Percentiles rank a stretch among this genome's conserved stretches.
Conservation (phyloP, 2,329 filamentous ascomycete genomes). For the Fusarium domesticum region DNA sequence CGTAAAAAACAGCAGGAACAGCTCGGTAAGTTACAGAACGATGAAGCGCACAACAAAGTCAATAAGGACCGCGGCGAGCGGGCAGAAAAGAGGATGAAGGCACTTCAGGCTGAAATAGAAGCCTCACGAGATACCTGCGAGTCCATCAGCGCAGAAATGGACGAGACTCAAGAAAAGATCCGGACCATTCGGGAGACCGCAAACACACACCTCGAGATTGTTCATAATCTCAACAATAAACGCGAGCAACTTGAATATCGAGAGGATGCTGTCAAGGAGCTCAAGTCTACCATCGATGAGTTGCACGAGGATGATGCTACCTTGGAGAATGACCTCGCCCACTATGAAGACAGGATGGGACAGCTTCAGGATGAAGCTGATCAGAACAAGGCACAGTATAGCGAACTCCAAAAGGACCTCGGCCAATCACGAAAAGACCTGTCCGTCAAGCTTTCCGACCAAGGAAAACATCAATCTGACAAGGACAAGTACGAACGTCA, state of each 20-base stretch:
- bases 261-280: conserved; percentile 65
- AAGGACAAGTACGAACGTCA: conserved; percentile 85
- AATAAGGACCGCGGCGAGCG: conserved; percentile 83
- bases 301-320: conserved; percentile 75
- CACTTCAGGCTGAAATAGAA: conserved; percentile 66
- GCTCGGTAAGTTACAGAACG: conserved; percentile 67
- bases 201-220: conserved; percentile 69
- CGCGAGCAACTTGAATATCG: conserved; percentile 69
- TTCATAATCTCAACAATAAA: conserved; percentile 74
- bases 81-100: conserved; percentile 61
- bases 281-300: conserved; percentile 71
- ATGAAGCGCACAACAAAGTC: conserved; percentile 73
- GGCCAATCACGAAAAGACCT: conserved; percentile 44
- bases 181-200: conserved; percentile 69
- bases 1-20: conserved; percentile 79
- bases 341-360: conserved; percentile 73
- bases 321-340: conserved; percentile 66
- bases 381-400: conserved; percentile 61
- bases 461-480: conserved; percentile 79
- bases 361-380: conserved; percentile 63
- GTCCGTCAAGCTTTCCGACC: conserved; percentile 57
- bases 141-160: conserved; percentile 57
- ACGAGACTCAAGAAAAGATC: conserved; percentile 55
- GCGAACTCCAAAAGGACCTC: conserved; percentile 56
- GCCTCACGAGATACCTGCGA: conserved; percentile 56